Evolutionary conservation across 2,329 filamentous ascomycete species (phyloP).

Genomic region (Colletotrichum sp.): DNA sequence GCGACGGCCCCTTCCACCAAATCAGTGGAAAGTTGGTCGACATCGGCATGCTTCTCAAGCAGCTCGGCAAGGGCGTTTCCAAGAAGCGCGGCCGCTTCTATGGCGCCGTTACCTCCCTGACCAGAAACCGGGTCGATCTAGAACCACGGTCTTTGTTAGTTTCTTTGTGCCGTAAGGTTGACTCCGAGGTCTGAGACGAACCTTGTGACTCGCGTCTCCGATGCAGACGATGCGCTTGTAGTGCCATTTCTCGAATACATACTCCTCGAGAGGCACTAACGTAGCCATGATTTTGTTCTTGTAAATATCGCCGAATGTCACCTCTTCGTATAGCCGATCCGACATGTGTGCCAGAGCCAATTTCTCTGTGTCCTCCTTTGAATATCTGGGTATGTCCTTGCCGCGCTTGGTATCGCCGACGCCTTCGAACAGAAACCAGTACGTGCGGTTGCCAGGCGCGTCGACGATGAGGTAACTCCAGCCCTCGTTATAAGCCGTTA

Average conservation of each 20-base stretch:
- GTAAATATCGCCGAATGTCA: conserved; percentile 35
- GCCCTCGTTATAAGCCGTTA: conserved; percentile 17
- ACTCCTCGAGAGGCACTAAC: conserved; percentile 31
- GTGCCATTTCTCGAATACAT: conserved; percentile 41
- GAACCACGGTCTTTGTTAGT: neutral
- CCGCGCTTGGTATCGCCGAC: conserved; percentile 28
- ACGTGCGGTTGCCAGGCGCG: conserved; percentile 33
- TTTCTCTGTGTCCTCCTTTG: conserved; percentile 31
- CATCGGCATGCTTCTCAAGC: neutral
- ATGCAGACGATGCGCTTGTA: conserved; percentile 41
- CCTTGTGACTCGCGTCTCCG: conserved; percentile 48
- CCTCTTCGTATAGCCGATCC: conserved; percentile 23
- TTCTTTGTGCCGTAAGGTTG: too few species aligned
- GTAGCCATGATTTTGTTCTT: conserved; percentile 29
- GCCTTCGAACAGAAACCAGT: conserved; percentile 40
- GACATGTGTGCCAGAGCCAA: conserved; percentile 27
- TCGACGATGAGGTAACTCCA: conserved; percentile 31
- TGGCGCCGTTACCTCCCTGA: conserved; percentile 29
- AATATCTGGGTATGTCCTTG: conserved; percentile 36
- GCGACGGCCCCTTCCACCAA: neutral
- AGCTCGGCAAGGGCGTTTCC: conserved; percentile 17
- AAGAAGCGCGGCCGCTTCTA: conserved; percentile 27
- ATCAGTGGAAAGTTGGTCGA: neutral
- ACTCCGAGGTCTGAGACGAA: neutral
- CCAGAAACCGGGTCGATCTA: conserved; percentile 27